These are phyloP conservation scores for Diplodia scrobiculata DNA, from an alignment of 2,329 filamentous ascomycete species.

Conservation along the genomic window DNA sequence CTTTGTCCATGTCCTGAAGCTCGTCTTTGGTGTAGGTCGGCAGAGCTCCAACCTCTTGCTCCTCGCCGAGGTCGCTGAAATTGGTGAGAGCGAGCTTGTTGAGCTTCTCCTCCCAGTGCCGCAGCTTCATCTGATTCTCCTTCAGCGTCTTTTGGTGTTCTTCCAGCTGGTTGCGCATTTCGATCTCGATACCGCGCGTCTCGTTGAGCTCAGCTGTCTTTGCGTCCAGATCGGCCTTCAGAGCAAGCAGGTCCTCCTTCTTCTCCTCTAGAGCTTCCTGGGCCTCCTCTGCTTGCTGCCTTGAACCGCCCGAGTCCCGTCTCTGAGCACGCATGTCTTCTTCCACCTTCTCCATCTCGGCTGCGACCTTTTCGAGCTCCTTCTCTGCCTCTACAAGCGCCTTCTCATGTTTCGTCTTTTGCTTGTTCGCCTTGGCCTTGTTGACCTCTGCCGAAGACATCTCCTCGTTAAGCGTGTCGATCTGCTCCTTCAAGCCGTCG, in stretches of 20 bases:
- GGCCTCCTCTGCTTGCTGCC: conserved; percentile 75
- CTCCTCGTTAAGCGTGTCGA: conserved; percentile 76
- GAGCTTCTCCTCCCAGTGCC: conserved; percentile 88
- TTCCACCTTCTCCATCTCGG: conserved; percentile 76
- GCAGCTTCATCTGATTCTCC: conserved; percentile 81
- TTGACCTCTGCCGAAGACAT: conserved; percentile 84
- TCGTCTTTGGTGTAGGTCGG: conserved; percentile 77
- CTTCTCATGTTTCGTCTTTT: conserved; percentile 82
- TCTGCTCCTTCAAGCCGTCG: conserved; percentile 83
- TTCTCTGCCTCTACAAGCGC: conserved; percentile 74
- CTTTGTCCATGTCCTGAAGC: conserved; percentile 64
- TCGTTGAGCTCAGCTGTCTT: conserved; percentile 85
- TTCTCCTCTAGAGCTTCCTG: conserved; percentile 74
- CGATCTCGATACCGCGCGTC: conserved; percentile 85
- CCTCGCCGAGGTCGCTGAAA: conserved; percentile 61
- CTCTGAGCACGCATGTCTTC: conserved; percentile 76
- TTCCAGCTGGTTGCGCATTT: conserved; percentile 97
- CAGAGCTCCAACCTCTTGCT: conserved; percentile 55
- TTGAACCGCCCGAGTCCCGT: conserved; percentile 71
- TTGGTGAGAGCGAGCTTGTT: conserved; percentile 81
- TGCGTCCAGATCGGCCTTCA: conserved; percentile 85
- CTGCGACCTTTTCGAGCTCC: conserved; percentile 71
- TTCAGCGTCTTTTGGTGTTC: conserved; percentile 86
- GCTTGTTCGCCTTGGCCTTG: conserved; percentile 92
- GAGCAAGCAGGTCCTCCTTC: conserved; percentile 73